Percentiles rank a stretch among this genome's conserved stretches.
Conservation (phyloP, 768 basidiomycete species). For the Coprinellus aureogranulatus region DNA sequence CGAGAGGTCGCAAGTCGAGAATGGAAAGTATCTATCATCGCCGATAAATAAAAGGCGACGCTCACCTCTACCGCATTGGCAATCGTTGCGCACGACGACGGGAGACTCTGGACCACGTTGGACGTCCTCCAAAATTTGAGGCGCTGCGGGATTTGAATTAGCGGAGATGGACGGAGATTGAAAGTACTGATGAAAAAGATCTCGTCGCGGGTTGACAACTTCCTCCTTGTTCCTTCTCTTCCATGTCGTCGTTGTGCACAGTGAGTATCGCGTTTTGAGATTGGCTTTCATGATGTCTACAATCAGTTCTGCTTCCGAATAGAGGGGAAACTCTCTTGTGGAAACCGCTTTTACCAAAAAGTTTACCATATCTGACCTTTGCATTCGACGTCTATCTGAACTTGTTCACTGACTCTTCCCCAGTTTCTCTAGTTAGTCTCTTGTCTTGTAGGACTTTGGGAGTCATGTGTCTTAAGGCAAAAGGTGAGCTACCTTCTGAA, state of each 20-base stretch:
- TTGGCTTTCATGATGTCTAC: conserved; percentile 2
- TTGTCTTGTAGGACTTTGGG: background rate
- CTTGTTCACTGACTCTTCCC: background rate
- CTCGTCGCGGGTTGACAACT: background rate
- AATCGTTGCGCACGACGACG: background rate
- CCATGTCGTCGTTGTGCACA: background rate
- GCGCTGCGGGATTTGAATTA: background rate
- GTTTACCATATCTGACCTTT: conserved; percentile 6
- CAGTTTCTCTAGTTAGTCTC: background rate
- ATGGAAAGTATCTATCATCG: conserved; percentile 10
- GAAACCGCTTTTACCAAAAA: conserved; percentile 11
- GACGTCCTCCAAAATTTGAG: background rate
- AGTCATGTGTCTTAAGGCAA: background rate
- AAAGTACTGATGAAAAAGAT: background rate
- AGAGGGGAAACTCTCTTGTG: conserved; percentile 10
- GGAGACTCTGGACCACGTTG: background rate
- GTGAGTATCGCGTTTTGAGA: background rate
- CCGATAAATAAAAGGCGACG: background rate
- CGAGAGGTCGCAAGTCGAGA: conserved; percentile 10
- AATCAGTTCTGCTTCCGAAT: conserved; percentile 14
- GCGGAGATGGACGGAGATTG: background rate
- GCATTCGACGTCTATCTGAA: background rate
- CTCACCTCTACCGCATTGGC: background rate
- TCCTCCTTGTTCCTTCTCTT: background rate
- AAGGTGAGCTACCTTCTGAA: background rate